Evolutionary conservation across 2,329 filamentous ascomycete genomes (phyloP).

Genomic region (Alternaria postmessia): DNA sequence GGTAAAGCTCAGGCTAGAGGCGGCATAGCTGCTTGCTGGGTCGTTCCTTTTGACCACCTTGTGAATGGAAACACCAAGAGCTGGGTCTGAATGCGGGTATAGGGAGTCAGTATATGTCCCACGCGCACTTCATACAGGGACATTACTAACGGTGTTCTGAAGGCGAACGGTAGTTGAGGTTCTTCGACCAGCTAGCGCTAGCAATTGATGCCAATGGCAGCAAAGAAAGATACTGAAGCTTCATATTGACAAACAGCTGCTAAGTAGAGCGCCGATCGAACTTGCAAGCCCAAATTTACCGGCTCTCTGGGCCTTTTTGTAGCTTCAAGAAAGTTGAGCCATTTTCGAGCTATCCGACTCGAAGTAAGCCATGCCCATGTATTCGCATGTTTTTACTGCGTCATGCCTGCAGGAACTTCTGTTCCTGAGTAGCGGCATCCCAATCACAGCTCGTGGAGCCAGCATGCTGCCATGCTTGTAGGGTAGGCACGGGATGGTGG

Average conservation of each 20-base stretch:
- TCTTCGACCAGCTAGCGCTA: conserved; percentile 51
- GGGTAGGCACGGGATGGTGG: conserved; percentile 12
- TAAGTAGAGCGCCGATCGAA: conserved; percentile 3
- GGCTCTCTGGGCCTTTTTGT: conserved; percentile 30
- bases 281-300: conserved; percentile 11
- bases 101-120: not conserved
- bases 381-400: conserved; percentile 19
- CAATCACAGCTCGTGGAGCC: conserved; percentile 29
- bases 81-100: conserved; percentile 52
- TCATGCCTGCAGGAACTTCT: conserved; percentile 34
- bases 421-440: conserved; percentile 1
- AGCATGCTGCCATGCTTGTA: conserved; percentile 27
- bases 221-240: conserved; percentile 35
- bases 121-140: not conserved
- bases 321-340: conserved; percentile 9
- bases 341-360: conserved; percentile 10
- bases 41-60: conserved; percentile 65
- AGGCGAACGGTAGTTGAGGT: conserved; percentile 73
- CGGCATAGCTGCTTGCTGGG: conserved; percentile 30
- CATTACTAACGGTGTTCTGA: conserved; percentile 61
- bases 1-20: conserved; percentile 42
- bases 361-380: conserved; percentile 10
- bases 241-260: conserved; percentile 31
- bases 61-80: conserved; percentile 70
- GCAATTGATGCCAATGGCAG: conserved; percentile 25